A percentile compares a stretch with the other conserved stretches of the same genome.
phyloP scores from a whole-genome alignment of 805 yeast species.

The Kodamaea nitidulidarum region DNA sequence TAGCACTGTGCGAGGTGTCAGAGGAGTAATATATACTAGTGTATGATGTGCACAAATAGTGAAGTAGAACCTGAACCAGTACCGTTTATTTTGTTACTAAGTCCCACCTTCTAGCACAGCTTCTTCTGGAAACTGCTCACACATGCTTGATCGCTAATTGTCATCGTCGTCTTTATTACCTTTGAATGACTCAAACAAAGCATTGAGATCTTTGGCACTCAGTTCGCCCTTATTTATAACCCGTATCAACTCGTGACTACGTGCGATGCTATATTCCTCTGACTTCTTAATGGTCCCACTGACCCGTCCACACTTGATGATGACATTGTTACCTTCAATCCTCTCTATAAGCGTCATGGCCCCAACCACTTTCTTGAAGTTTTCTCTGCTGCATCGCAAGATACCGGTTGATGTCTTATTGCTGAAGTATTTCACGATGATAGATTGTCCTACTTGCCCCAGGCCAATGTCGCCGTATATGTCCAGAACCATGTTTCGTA shows the following conservation, averaged over 20 bases:
- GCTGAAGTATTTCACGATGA: constrained; percentile 75
- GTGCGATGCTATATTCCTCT: constrained; percentile 59
- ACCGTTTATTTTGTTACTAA: too few relatives aligned
- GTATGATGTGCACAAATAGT: too few relatives aligned
- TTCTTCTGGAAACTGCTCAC: background rate
- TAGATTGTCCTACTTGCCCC: constrained; percentile 56
- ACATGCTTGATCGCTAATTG: background rate
- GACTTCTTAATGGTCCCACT: constrained; percentile 88
- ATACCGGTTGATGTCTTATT: constrained; percentile 81
- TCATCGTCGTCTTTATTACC: constrained; percentile 5
- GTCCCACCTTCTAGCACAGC: too few relatives aligned
- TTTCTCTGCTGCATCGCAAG: constrained; percentile 67
- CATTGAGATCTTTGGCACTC: constrained; percentile 7
- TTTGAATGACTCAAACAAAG: constrained; percentile 9
- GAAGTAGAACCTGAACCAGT: too few relatives aligned
- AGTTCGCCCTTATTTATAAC: constrained; percentile 12
- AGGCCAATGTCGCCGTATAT: constrained; percentile 78
- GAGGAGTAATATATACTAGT: too few relatives aligned
- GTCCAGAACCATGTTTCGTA: constrained; percentile 53
- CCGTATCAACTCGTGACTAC: constrained; percentile 39
- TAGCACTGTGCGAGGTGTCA: too few relatives aligned
- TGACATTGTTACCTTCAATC: constrained; percentile 47
- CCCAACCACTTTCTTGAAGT: constrained; percentile 57
- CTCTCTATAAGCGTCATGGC: constrained; percentile 57
- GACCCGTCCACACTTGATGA: constrained; percentile 61